Evolutionary conservation across 2,329 filamentous ascomycete genomes (phyloP).

Genomic region (Monosporascus cannonballus): DNA sequence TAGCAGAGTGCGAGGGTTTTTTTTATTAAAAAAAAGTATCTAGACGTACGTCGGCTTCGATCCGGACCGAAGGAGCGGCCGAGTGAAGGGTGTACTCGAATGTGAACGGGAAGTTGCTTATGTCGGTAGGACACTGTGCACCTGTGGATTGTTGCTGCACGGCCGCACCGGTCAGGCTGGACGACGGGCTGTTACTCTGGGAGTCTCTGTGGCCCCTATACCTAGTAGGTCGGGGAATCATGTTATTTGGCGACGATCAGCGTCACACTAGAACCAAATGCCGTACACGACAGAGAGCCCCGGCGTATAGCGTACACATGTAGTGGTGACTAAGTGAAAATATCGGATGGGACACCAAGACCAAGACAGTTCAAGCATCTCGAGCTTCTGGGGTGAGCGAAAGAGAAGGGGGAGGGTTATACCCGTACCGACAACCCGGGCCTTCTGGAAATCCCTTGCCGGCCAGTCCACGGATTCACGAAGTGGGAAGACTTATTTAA

Average conservation of each 20-base stretch:
- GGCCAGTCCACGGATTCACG: background rate
- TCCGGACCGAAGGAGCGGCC: constrained; percentile 9
- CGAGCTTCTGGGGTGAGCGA: background rate
- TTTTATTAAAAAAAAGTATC: background rate
- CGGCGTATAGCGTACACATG: background rate
- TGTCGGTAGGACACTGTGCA: constrained; percentile 5
- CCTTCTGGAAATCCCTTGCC: background rate
- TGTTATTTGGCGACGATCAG: background rate
- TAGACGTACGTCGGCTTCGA: constrained; percentile 12
- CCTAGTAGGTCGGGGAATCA: background rate
- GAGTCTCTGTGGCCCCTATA: background rate
- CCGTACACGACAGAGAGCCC: background rate
- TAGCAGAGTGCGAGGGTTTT: background rate
- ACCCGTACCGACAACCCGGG: background rate
- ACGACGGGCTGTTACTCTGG: background rate
- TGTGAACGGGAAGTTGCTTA: constrained; percentile 14
- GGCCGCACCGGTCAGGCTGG: background rate
- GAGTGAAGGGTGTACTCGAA: constrained; percentile 10
- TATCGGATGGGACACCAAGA: background rate
- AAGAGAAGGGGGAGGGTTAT: background rate
- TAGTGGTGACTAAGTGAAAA: background rate
- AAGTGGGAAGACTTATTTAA: background rate
- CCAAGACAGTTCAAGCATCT: background rate
- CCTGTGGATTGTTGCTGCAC: background rate
- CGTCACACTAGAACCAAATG: background rate